These are phyloP conservation scores for Tulasnella sp. DNA, from an alignment of 768 basidiomycete genomes.

Conservation along the genomic window DNA sequence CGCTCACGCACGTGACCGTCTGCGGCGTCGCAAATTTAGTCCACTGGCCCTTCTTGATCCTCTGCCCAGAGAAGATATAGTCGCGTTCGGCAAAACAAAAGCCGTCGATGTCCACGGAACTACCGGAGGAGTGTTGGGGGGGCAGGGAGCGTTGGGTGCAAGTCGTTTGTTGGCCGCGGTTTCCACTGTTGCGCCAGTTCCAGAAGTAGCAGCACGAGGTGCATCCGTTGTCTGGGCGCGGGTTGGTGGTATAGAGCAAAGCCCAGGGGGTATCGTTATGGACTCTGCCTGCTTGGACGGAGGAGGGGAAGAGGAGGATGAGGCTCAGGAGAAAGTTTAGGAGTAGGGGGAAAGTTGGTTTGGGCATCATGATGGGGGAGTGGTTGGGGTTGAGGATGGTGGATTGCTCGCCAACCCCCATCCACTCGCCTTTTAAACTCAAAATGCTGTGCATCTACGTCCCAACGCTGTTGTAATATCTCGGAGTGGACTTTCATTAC, in stretches of 20 bases:
- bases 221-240: not conserved
- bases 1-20: not conserved
- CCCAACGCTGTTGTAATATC: too few relatives aligned
- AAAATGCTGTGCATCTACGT: too few relatives aligned
- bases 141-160: not conserved
- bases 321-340: not conserved
- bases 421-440: too few relatives aligned
- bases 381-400: not conserved
- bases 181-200: not conserved
- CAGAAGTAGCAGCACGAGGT: not conserved
- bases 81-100: not conserved
- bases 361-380: not conserved
- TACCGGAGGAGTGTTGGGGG: too few relatives aligned
- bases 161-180: not conserved
- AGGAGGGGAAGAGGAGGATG: not conserved
- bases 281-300: not conserved
- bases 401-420: too few relatives aligned
- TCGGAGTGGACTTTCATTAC: too few relatives aligned
- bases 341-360: not conserved
- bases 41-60: not conserved
- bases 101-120: not conserved
- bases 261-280: not conserved
- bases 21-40: not conserved
- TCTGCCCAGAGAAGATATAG: not conserved
- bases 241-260: not conserved